These are phyloP conservation scores for Penicillium sp. DNA, from an alignment of 2,329 filamentous ascomycete species.

Conservation along the genomic window DNA sequence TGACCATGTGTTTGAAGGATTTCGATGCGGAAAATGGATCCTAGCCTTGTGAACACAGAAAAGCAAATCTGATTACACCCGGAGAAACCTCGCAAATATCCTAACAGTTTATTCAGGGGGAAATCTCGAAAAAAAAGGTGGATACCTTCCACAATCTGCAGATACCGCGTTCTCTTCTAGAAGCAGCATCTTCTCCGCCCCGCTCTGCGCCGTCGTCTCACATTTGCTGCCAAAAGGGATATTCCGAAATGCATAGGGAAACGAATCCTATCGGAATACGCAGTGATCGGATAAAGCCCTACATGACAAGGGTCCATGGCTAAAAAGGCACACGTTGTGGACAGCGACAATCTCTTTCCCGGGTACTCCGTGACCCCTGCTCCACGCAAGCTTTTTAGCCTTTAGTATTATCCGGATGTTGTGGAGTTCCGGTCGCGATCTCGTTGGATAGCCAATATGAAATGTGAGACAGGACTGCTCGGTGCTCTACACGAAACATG, in stretches of 20 bases:
- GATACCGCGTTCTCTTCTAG: constrained; percentile 5
- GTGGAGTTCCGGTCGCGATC: constrained; percentile 8
- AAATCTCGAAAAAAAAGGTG: not conserved
- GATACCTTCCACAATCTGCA: not conserved
- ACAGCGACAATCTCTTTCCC: constrained; percentile 2
- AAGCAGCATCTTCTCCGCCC: constrained; percentile 2
- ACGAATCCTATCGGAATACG: not conserved
- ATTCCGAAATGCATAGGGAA: constrained; percentile 14
- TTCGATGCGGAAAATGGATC: no score
- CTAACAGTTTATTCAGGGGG: no score
- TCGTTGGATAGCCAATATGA: not conserved
- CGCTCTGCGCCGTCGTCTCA: constrained; percentile 14
- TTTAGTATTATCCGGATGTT: constrained; percentile 3
- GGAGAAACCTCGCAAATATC: no score
- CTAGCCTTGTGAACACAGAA: no score
- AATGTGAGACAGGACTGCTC: constrained; percentile 21
- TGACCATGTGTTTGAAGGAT: constrained; percentile 2
- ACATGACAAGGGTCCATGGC: not conserved
- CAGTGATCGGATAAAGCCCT: not conserved
- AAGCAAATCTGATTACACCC: no score
- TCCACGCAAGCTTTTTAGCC: not conserved
- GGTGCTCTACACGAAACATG: constrained; percentile 22
- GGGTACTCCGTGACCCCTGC: not conserved
- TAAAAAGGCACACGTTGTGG: not conserved
- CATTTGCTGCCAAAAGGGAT: constrained; percentile 9